phyloP scores from a whole-genome alignment of 2,329 filamentous ascomycete species.

The Cadophora sp. region DNA sequence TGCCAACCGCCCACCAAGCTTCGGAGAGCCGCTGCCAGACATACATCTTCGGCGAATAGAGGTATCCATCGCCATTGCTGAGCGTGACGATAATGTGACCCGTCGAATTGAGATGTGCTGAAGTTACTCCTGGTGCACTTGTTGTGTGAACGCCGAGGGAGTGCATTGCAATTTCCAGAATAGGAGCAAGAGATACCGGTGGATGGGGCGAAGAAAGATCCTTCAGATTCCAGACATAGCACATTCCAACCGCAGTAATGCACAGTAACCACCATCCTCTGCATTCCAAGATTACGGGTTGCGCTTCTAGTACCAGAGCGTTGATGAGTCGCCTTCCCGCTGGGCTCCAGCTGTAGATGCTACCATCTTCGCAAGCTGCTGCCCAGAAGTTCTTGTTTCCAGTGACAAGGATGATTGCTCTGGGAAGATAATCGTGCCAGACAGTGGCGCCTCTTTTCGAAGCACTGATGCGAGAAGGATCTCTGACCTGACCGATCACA shows the following conservation, averaged over 20 bases:
- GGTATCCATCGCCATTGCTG: slow-evolving; percentile 93
- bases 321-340: slow-evolving; percentile 87
- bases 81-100: slow-evolving; percentile 89
- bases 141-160: slow-evolving; percentile 79
- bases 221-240: slow-evolving; percentile 92
- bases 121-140: slow-evolving; percentile 83
- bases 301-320: slow-evolving; percentile 85
- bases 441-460: slow-evolving; percentile 80
- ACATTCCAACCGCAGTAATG: slow-evolving; percentile 86
- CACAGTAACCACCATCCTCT: slow-evolving; percentile 89
- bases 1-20: slow-evolving; percentile 96
- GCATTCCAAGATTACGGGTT: slow-evolving; percentile 92
- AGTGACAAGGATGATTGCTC: slow-evolving; percentile 86
- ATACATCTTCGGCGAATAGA: slow-evolving; percentile 85
- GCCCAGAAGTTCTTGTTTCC: slow-evolving; percentile 93
- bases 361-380: slow-evolving; percentile 91
- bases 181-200: slow-evolving; percentile 85
- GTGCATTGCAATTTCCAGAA: slow-evolving; percentile 85
- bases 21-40: slow-evolving; percentile 96
- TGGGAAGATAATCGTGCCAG: slow-evolving; percentile 94
- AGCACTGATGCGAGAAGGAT: slow-evolving; percentile 84
- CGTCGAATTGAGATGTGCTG: slow-evolving; percentile 86
- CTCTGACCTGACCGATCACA: slow-evolving; percentile 66
- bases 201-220: slow-evolving; percentile 85
- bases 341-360: slow-evolving; percentile 89